These are phyloP conservation scores for Paecilomyces variotii DNA, from an alignment of 2,329 filamentous ascomycete genomes.

Conservation along the genomic window DNA sequence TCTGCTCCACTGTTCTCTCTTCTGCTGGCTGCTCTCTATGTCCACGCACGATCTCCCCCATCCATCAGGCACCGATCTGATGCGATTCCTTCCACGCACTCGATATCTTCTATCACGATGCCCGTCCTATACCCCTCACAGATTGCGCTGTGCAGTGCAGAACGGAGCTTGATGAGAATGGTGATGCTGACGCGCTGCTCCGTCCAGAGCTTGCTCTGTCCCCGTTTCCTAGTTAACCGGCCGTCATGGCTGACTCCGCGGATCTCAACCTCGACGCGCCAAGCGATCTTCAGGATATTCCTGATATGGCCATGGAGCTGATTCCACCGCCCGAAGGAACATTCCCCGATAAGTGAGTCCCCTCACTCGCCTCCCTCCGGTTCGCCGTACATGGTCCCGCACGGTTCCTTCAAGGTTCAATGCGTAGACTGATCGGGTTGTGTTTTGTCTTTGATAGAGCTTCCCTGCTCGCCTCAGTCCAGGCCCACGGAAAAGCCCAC, in stretches of 20 bases:
- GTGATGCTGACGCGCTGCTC: conserved; percentile 13
- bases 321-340: conserved; percentile 36
- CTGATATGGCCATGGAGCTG: conserved; percentile 35
- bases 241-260: conserved; percentile 32
- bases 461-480: conserved; percentile 32
- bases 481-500: conserved; percentile 34
- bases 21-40: conserved; percentile 17
- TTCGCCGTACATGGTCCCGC: neutral
- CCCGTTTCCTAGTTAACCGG: neutral
- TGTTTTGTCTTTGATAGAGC: conserved; percentile 13
- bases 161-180: neutral
- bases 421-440: neutral
- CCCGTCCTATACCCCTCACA: conserved; percentile 1
- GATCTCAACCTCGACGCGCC: conserved; percentile 38
- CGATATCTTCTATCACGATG: conserved; percentile 12
- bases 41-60: conserved; percentile 26
- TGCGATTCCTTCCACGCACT: conserved; percentile 34
- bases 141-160: conserved; percentile 1
- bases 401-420: neutral
- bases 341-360: conserved; percentile 34
- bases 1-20: neutral
- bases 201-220: conserved; percentile 9
- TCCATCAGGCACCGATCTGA: conserved; percentile 11
- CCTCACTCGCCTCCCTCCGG: neutral
- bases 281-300: conserved; percentile 39